Conservation (phyloP, 495 filamentous ascomycete genomes). For the Aspergillus hancockii region DNA sequence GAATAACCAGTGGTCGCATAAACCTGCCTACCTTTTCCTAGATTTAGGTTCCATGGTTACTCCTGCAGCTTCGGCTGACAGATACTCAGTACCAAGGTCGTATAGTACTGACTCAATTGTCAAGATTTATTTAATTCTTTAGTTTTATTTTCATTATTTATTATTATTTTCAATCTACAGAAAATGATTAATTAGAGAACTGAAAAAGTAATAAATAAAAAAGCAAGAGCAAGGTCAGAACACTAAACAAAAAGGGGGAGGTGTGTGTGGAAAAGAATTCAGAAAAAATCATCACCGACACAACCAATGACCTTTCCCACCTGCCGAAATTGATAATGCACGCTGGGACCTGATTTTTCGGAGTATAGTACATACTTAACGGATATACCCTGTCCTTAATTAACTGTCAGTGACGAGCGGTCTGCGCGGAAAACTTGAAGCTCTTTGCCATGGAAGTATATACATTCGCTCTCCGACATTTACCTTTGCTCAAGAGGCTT, state of each 20-base stretch:
- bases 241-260: background rate
- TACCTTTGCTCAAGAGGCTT: background rate
- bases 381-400: background rate
- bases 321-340: conserved; percentile 4
- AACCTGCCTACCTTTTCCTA: background rate
- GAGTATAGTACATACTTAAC: conserved; percentile 3
- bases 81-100: background rate
- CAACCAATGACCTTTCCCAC: background rate
- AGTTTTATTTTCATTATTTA: too few species aligned
- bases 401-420: conserved; percentile 16
- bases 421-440: conserved; percentile 20
- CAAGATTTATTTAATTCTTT: too few species aligned
- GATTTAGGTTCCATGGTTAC: background rate
- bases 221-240: background rate
- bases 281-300: background rate
- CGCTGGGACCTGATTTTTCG: conserved; percentile 1
- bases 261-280: background rate
- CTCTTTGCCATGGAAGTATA: background rate
- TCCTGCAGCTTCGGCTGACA: background rate
- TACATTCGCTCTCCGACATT: background rate
- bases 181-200: background rate
- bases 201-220: background rate
- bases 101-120: background rate
- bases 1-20: background rate
- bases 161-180: too few species aligned